These are phyloP conservation scores for Phyllostachys edulis DNA, from an alignment of 176 grass and related monocot genomes.

Conservation along the genomic window DNA sequence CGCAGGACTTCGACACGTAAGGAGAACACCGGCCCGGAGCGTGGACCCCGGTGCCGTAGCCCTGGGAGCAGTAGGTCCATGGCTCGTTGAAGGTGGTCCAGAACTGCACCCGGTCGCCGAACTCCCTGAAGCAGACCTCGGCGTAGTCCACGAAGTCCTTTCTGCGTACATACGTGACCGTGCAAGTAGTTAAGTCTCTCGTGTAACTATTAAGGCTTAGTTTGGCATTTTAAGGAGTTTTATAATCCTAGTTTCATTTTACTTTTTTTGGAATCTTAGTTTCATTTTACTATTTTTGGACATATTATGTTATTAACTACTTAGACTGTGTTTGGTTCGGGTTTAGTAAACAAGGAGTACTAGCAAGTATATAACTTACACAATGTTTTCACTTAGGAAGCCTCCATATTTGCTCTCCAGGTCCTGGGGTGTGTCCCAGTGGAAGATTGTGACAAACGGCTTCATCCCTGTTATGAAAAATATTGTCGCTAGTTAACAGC, in stretches of 20 bases:
- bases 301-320: no score
- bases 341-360: not conserved
- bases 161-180: not conserved
- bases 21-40: slow-evolving; percentile 56
- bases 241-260: no score
- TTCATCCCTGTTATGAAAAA: slow-evolving; percentile 33
- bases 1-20: slow-evolving; percentile 19
- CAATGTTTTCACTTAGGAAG: slow-evolving; percentile 60
- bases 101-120: slow-evolving; percentile 72
- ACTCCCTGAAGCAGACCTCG: slow-evolving; percentile 60
- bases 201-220: no score
- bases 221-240: no score
- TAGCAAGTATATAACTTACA: slow-evolving; percentile 19
- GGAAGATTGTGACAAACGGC: slow-evolving; percentile 68
- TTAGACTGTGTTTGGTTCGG: no score
- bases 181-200: no score
- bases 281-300: no score
- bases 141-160: slow-evolving; percentile 63
- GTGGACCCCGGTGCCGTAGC: slow-evolving; percentile 37
- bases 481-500: not conserved
- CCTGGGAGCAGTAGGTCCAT: slow-evolving; percentile 30
- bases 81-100: slow-evolving; percentile 73
- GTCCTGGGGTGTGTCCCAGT: slow-evolving; percentile 67
- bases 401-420: slow-evolving; percentile 63
- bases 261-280: no score